Evolutionary conservation across 495 filamentous ascomycete species (phyloP).

Genomic region (Parathielavia hyrcaniae): DNA sequence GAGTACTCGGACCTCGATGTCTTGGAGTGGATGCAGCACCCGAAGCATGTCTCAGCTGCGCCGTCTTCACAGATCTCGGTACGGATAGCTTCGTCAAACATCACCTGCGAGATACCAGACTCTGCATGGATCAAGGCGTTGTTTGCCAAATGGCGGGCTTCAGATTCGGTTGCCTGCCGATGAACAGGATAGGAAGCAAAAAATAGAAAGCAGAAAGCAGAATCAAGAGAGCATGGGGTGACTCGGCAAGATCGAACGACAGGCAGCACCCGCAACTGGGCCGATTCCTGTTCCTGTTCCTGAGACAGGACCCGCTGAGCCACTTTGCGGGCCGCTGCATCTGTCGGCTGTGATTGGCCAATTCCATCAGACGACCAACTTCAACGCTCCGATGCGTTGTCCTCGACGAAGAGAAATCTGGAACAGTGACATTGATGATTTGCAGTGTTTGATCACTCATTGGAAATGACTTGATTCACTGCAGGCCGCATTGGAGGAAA

Average conservation of each 20-base stretch:
- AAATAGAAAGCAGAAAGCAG: neutral
- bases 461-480: no score
- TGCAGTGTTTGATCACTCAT: no score
- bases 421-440: no score
- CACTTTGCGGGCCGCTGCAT: conserved; percentile 3
- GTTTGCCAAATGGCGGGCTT: no score
- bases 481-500: no score
- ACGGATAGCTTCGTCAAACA: no score
- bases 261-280: neutral
- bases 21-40: neutral
- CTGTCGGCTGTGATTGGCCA: neutral
- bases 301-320: conserved; percentile 1
- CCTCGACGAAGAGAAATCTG: neutral
- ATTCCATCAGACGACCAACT: neutral
- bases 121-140: no score
- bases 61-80: no score
- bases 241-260: neutral
- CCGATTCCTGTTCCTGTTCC: conserved; percentile 1
- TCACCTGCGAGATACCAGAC: no score
- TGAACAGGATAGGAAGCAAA: no score
- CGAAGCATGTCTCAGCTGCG: conserved; percentile 1
- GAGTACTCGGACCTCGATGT: neutral
- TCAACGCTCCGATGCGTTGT: neutral
- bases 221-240: neutral
- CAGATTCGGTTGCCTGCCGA: no score